These are phyloP conservation scores for Meyerozyma carpophila DNA, from an alignment of 1,139 yeast genomes.

Conservation along the genomic window DNA sequence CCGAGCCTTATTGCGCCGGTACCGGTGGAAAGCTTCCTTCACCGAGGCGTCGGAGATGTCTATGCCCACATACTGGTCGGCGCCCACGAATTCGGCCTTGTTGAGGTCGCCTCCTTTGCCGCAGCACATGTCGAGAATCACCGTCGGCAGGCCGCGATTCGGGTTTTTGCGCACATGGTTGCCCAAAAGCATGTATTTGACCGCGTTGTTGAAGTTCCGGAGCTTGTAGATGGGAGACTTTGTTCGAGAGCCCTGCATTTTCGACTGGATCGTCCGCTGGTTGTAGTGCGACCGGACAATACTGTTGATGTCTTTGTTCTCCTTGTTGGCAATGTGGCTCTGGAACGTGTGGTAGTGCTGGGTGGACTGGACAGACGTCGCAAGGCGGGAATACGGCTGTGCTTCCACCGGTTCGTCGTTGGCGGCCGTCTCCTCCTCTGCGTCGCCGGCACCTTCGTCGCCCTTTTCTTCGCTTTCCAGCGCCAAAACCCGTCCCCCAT, in stretches of 20 bases:
- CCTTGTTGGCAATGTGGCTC: slow-evolving; percentile 31
- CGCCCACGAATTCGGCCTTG: slow-evolving; percentile 75
- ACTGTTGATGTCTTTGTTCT: slow-evolving; percentile 41
- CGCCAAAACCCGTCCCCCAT: background rate
- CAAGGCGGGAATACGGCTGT: slow-evolving; percentile 29
- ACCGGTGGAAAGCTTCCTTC: slow-evolving; percentile 77
- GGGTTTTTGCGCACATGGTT: slow-evolving; percentile 48
- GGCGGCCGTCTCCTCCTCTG: slow-evolving; percentile 1
- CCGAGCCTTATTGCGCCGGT: slow-evolving; percentile 39
- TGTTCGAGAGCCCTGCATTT: slow-evolving; percentile 54
- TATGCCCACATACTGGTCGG: slow-evolving; percentile 78
- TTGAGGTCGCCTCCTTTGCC: slow-evolving; percentile 97
- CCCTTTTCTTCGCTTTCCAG: slow-evolving; percentile 9
- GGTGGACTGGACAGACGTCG: slow-evolving; percentile 11
- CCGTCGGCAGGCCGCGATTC: slow-evolving; percentile 37
- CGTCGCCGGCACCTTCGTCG: slow-evolving; percentile 5
- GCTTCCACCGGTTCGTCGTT: slow-evolving; percentile 10
- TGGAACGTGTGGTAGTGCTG: slow-evolving; percentile 36
- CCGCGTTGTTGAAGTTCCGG: slow-evolving; percentile 85
- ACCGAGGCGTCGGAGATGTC: slow-evolving; percentile 90
- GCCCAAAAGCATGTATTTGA: slow-evolving; percentile 80
- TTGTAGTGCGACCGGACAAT: slow-evolving; percentile 82
- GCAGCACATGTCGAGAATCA: slow-evolving; percentile 79
- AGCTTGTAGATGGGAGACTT: slow-evolving; percentile 81
- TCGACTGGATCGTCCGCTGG: slow-evolving; percentile 70